Percentiles rank a stretch among this genome's conserved stretches.
Evolutionary conservation across 2,329 filamentous ascomycete genomes (phyloP).

Genomic region (Metarhizium rileyi): DNA sequence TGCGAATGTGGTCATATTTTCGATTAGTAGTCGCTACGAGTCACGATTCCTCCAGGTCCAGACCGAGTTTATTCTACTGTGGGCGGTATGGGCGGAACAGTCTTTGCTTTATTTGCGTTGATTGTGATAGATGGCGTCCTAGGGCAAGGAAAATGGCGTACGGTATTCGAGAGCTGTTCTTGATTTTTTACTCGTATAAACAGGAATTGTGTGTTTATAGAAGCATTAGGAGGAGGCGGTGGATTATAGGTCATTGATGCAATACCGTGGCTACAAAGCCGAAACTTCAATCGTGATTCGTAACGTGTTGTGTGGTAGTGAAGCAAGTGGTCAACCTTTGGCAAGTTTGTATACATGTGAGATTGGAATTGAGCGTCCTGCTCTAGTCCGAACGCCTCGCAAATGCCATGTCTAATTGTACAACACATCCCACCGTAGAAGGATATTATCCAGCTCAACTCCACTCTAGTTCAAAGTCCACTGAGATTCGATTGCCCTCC

Average conservation of each 20-base stretch:
- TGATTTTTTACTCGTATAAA: background rate
- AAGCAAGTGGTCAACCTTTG: background rate
- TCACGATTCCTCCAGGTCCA: conserved; percentile 4
- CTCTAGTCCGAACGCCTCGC: conserved; percentile 24
- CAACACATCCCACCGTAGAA: conserved; percentile 20
- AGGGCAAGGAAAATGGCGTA: background rate
- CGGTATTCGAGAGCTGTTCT: background rate
- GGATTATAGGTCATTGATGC: background rate
- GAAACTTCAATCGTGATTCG: background rate
- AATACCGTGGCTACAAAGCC: background rate
- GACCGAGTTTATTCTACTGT: background rate
- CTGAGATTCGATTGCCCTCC: too few species aligned
- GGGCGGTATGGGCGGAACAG: background rate
- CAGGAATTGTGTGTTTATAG: background rate
- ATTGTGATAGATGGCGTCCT: background rate
- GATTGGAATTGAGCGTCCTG: conserved; percentile 7
- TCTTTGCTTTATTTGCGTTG: background rate
- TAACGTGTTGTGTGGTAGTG: background rate
- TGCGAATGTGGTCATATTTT: conserved; percentile 89
- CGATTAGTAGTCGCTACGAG: conserved; percentile 27
- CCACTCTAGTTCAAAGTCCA: too few species aligned
- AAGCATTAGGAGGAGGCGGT: background rate
- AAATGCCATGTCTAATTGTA: conserved; percentile 26
- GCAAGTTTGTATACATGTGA: background rate
- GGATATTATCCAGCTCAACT: background rate